Evolutionary conservation across 805 yeast species (phyloP).

Genomic region (Maudiozyma barnettii): DNA sequence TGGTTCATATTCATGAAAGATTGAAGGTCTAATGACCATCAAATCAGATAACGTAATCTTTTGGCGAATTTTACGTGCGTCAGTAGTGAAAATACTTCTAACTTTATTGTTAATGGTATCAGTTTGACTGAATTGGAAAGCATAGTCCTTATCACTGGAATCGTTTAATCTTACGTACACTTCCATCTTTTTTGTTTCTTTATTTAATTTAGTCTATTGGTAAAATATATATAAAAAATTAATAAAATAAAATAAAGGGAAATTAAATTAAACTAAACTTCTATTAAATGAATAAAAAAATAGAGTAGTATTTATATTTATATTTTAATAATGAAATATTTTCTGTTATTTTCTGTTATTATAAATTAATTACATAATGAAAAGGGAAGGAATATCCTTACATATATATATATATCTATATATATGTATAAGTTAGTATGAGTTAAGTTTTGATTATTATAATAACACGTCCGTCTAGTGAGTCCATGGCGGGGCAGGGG

Average conservation of each 20-base stretch:
- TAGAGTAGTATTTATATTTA: neutral
- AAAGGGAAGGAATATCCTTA: neutral
- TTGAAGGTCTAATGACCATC: slow-evolving; percentile 67
- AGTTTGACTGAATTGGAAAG: slow-evolving; percentile 60
- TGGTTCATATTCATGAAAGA: slow-evolving; percentile 62
- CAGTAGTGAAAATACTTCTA: slow-evolving; percentile 39
- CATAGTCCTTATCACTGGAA: slow-evolving; percentile 80
- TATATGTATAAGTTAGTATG: neutral
- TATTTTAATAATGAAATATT: neutral
- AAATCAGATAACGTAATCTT: slow-evolving; percentile 37
- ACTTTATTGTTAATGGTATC: slow-evolving; percentile 52
- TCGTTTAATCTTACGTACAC: slow-evolving; percentile 71
- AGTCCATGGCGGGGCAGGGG: neutral
- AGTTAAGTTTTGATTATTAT: neutral
- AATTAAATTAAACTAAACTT: neutral
- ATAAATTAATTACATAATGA: neutral
- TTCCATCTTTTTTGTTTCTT: slow-evolving; percentile 28
- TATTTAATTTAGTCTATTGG: too few species aligned
- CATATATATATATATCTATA: too few species aligned
- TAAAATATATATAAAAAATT: too few species aligned
- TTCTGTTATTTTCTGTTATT: neutral
- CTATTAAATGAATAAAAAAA: neutral
- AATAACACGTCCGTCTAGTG: too few species aligned
- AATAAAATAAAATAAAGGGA: neutral
- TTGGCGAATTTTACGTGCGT: slow-evolving; percentile 15